Evolutionary conservation across 306 rosid species (phyloP).

Genomic region (Prunus davidiana): DNA sequence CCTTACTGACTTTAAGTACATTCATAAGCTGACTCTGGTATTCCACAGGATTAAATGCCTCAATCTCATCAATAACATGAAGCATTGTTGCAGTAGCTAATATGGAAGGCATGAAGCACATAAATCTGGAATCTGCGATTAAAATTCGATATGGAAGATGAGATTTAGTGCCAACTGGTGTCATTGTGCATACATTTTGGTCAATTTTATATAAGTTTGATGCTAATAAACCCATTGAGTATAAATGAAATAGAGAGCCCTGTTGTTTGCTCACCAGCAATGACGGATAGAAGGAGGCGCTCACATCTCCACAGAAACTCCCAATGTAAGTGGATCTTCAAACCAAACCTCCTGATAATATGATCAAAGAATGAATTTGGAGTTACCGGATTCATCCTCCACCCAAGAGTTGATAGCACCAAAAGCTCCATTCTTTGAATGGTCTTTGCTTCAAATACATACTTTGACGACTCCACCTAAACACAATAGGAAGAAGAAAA

Average conservation of each 20-base stretch:
- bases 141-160: constrained; percentile 3
- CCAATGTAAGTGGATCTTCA: constrained; percentile 69
- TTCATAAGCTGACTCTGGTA: constrained; percentile 67
- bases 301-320: constrained; percentile 71
- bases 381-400: constrained; percentile 95
- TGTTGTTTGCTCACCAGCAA: constrained; percentile 46
- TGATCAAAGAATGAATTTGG: constrained; percentile 86
- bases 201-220: not conserved
- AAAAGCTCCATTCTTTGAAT: constrained; percentile 95
- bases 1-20: constrained; percentile 75
- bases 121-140: constrained; percentile 58
- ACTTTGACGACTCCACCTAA: constrained; percentile 78
- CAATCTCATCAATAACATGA: constrained; percentile 68
- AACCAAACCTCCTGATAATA: constrained; percentile 70
- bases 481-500: constrained; percentile 7
- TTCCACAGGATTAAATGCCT: constrained; percentile 49
- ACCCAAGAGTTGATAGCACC: constrained; percentile 75
- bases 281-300: constrained; percentile 60
- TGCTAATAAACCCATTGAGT: not conserved
- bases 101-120: constrained; percentile 66
- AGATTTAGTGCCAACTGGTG: not conserved
- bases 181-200: not conserved
- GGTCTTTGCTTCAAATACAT: constrained; percentile 74
- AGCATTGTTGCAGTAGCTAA: constrained; percentile 86
- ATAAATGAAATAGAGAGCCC: not conserved